Evolutionary conservation across 805 yeast species (phyloP).

Genomic region (Cyberlindnera maclurae): DNA sequence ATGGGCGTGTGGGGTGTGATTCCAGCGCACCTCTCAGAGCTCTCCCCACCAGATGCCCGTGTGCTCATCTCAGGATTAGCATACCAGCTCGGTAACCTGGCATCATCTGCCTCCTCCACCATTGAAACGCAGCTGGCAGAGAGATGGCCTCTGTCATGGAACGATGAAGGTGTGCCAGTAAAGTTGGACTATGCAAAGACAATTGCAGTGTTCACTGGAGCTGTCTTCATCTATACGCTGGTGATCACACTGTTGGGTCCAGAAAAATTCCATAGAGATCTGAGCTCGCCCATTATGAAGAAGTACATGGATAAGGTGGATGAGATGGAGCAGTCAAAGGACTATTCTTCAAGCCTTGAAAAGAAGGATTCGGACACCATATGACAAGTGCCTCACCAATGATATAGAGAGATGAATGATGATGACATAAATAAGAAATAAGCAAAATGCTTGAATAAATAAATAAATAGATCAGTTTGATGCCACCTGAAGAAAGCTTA

Average conservation of each 20-base stretch:
- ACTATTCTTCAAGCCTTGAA: neutral
- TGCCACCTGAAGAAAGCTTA: too few species aligned
- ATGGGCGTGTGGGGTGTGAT: slow-evolving; percentile 73
- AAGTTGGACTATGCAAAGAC: slow-evolving; percentile 53
- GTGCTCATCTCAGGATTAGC: slow-evolving; percentile 55
- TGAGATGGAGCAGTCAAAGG: slow-evolving; percentile 9
- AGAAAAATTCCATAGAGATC: slow-evolving; percentile 38
- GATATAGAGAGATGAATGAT: too few species aligned
- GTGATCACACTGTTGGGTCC: slow-evolving; percentile 49
- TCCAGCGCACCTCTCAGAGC: slow-evolving; percentile 59
- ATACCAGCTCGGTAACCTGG: slow-evolving; percentile 69
- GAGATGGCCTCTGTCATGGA: slow-evolving; percentile 43
- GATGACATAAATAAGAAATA: neutral
- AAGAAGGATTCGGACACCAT: neutral
- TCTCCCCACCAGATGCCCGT: slow-evolving; percentile 60
- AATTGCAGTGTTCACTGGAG: slow-evolving; percentile 64
- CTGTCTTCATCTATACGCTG: slow-evolving; percentile 50
- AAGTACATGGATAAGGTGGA: slow-evolving; percentile 22
- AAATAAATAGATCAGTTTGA: neutral
- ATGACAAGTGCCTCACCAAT: too few species aligned
- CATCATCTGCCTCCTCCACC: slow-evolving; percentile 64
- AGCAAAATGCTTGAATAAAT: neutral
- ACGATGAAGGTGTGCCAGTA: slow-evolving; percentile 25
- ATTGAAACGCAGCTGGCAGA: slow-evolving; percentile 61
- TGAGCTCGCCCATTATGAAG: slow-evolving; percentile 27